phyloP scores from a whole-genome alignment of 768 basidiomycete species.

The Lyophyllum atratum region DNA sequence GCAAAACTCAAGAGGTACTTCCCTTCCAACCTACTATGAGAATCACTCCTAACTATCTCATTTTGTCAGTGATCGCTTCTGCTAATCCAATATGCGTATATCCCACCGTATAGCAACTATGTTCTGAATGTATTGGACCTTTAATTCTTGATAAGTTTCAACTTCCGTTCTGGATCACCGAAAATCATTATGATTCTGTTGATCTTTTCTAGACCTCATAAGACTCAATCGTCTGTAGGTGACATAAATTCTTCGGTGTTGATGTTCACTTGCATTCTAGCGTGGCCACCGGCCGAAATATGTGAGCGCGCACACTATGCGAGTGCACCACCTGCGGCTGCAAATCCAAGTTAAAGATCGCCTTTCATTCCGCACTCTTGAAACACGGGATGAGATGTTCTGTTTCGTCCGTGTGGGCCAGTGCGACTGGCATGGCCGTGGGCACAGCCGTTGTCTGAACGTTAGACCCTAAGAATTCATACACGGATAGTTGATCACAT shows the following conservation, averaged over 20 bases:
- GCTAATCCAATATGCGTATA: constrained; percentile 29
- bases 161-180: neutral
- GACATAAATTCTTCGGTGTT: neutral
- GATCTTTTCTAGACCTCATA: neutral
- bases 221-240: neutral
- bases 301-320: too few relatives aligned
- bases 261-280: neutral
- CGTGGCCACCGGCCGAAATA: too few relatives aligned
- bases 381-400: too few relatives aligned
- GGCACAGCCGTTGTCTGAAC: too few relatives aligned
- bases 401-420: too few relatives aligned
- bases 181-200: neutral
- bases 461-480: too few relatives aligned
- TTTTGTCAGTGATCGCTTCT: constrained; percentile 48
- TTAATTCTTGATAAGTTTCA: neutral
- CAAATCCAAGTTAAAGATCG: too few relatives aligned
- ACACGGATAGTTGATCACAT: too few relatives aligned
- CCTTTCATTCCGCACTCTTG: too few relatives aligned
- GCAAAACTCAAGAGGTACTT: constrained; percentile 80
- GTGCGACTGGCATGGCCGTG: too few relatives aligned
- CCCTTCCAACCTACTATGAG: neutral
- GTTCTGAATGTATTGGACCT: neutral
- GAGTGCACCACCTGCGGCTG: too few relatives aligned
- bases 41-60: neutral
- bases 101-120: constrained; percentile 5